These are phyloP conservation scores for Wallacemonas rigidus DNA, from an alignment of 208 protist species.

Conservation along the genomic window DNA sequence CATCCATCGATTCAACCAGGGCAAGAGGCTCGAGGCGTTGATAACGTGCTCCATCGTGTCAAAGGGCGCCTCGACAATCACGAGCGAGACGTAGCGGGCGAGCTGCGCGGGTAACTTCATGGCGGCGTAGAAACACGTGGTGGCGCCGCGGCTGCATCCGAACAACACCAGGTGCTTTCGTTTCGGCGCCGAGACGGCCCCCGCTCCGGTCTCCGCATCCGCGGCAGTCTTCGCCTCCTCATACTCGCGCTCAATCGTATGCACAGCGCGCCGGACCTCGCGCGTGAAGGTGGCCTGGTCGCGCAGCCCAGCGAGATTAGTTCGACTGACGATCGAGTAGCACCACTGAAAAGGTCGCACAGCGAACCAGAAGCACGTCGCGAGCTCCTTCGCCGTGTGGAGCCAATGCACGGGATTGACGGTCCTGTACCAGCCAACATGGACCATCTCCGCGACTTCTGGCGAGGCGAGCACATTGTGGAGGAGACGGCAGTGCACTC, in stretches of 20 bases:
- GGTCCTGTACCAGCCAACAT: slow-evolving; percentile 42
- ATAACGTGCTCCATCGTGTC: slow-evolving; percentile 82
- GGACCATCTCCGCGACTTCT: slow-evolving; percentile 76
- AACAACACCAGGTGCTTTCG: slow-evolving; percentile 73
- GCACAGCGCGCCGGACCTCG: slow-evolving; percentile 69
- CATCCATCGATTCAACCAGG: slow-evolving; percentile 67
- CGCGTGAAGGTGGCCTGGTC: slow-evolving; percentile 72
- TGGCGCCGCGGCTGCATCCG: slow-evolving; percentile 82
- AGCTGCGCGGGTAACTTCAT: slow-evolving; percentile 71
- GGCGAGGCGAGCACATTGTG: slow-evolving; percentile 80
- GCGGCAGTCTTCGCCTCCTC: neutral
- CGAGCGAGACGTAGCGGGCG: slow-evolving; percentile 77
- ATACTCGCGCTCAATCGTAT: slow-evolving; percentile 31
- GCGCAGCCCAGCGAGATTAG: slow-evolving; percentile 59
- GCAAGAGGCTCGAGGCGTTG: slow-evolving; percentile 51
- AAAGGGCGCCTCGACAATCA: slow-evolving; percentile 85
- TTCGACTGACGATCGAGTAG: slow-evolving; percentile 64
- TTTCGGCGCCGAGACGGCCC: slow-evolving; percentile 1
- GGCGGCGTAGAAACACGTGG: slow-evolving; percentile 76
- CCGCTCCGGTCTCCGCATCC: neutral
- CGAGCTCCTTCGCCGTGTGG: slow-evolving; percentile 57
- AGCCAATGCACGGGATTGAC: slow-evolving; percentile 72
- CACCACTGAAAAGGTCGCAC: slow-evolving; percentile 42
- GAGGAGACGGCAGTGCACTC: slow-evolving; percentile 63
- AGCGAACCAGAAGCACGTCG: slow-evolving; percentile 51